Conservation (phyloP, 2,329 filamentous ascomycete genomes). For the Claviceps cyperi region DNA sequence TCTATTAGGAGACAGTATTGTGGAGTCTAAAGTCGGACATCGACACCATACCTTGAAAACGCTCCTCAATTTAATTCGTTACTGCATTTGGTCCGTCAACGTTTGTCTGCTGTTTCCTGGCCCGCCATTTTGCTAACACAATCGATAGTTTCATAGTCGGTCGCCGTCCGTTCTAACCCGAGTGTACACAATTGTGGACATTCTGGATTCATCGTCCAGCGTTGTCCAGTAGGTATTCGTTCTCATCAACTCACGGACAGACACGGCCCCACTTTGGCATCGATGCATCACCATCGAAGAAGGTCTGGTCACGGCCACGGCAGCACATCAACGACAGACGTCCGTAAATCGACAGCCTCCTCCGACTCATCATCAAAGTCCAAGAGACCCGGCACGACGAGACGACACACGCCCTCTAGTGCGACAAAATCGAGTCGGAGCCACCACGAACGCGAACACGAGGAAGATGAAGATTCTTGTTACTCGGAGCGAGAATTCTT, state of each 20-base stretch:
- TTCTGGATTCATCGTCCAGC: no score
- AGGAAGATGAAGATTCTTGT: slow-evolving; percentile 33
- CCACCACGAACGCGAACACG: slow-evolving; percentile 35
- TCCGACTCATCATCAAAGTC: slow-evolving; percentile 29
- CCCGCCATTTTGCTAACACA: neutral
- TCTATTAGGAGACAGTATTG: neutral
- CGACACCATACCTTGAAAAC: neutral
- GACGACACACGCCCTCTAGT: slow-evolving; percentile 26
- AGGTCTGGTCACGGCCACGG: slow-evolving; percentile 40
- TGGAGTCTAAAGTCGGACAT: neutral
- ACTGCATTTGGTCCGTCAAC: neutral
- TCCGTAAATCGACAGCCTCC: slow-evolving; percentile 33
- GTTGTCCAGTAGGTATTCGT: no score
- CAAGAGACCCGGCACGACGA: slow-evolving; percentile 31
- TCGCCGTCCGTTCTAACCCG: neutral
- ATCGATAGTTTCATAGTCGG: no score
- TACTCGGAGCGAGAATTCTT: slow-evolving; percentile 49
- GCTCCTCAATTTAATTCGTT: neutral
- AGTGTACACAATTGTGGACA: no score
- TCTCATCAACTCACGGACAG: neutral
- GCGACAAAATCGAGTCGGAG: slow-evolving; percentile 36
- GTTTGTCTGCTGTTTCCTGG: neutral
- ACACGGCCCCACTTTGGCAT: slow-evolving; percentile 3
- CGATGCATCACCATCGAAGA: slow-evolving; percentile 43
- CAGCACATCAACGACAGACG: slow-evolving; percentile 40